Conservation (phyloP, 805 yeast species). For the Blastobotrys muscicola region DNA sequence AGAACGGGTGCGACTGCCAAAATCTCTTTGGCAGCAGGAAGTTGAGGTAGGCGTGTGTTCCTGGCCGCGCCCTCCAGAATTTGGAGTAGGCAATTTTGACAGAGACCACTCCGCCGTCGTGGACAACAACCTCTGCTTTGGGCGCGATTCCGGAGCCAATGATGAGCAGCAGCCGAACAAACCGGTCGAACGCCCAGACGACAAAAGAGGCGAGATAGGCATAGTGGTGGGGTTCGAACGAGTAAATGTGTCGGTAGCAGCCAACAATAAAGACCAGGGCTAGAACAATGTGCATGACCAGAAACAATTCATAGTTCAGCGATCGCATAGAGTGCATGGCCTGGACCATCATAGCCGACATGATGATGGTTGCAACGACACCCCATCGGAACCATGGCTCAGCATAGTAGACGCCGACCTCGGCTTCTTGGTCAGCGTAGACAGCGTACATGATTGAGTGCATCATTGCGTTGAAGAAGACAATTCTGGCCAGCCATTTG, state of each 20-base stretch:
- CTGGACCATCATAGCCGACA: conserved; percentile 39
- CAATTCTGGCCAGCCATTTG: conserved; percentile 48
- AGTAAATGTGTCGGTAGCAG: conserved; percentile 48
- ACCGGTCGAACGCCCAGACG: conserved; percentile 63
- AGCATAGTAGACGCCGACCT: conserved; percentile 43
- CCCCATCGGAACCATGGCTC: conserved; percentile 42
- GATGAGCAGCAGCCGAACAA: conserved; percentile 46
- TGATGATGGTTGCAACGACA: conserved; percentile 35
- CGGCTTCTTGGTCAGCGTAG: conserved; percentile 23
- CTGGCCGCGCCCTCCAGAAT: conserved; percentile 42
- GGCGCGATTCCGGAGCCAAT: conserved; percentile 42
- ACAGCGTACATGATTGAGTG: conserved; percentile 49
- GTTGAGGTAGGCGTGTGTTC: conserved; percentile 47
- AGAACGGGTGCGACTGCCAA: conserved; percentile 72
- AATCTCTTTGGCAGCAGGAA: conserved; percentile 43
- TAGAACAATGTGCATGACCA: conserved; percentile 45
- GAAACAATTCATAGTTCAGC: conserved; percentile 48
- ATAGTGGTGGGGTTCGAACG: conserved; percentile 40
- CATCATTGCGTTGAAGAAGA: conserved; percentile 39
- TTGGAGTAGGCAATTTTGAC: conserved; percentile 31
- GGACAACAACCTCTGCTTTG: conserved; percentile 14
- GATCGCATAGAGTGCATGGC: conserved; percentile 44
- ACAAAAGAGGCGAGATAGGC: conserved; percentile 47
- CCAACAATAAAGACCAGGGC: conserved; percentile 45
- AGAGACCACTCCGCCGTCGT: conserved; percentile 13